Conservation (phyloP, 345 rosid genomes). For the Eucalyptus grandis region DNA sequence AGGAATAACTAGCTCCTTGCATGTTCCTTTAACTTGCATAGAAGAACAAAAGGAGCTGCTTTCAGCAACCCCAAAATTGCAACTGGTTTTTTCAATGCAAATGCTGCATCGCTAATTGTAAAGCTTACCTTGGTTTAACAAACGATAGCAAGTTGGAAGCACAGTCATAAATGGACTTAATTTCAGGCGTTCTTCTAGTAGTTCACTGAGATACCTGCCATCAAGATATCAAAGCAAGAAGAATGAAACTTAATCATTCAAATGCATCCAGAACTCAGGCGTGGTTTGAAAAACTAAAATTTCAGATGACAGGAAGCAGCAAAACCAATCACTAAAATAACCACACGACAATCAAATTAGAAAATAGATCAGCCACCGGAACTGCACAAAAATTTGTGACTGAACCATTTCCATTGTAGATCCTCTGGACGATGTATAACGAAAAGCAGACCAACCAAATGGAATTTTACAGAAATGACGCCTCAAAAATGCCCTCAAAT, state of each 20-base stretch:
- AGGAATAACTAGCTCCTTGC: not conserved
- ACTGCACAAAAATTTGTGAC: not conserved
- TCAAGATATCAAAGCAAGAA: not conserved
- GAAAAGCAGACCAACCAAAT: not conserved
- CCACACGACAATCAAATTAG: not conserved
- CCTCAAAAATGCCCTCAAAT: not conserved
- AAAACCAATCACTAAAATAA: not conserved
- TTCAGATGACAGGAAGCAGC: not conserved
- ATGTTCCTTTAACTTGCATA: not conserved
- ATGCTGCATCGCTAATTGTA: not conserved
- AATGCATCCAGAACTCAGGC: not conserved
- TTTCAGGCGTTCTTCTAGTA: conserved; percentile 70
- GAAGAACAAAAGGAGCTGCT: not conserved
- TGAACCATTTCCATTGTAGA: not conserved
- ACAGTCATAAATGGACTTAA: conserved; percentile 61
- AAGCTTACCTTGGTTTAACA: conserved; percentile 73
- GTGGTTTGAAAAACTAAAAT: not conserved
- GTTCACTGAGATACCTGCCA: conserved; percentile 68
- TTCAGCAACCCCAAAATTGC: not conserved
- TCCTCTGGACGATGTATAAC: not conserved
- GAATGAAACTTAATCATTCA: not conserved
- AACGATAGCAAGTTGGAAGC: conserved; percentile 43
- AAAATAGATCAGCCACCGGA: not conserved
- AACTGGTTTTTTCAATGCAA: not conserved
- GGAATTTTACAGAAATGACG: not conserved